A percentile compares a stretch with the other conserved stretches of the same genome.
Evolutionary conservation across 306 rosid genomes (phyloP).

Genomic region (Bauhinia variegata): DNA sequence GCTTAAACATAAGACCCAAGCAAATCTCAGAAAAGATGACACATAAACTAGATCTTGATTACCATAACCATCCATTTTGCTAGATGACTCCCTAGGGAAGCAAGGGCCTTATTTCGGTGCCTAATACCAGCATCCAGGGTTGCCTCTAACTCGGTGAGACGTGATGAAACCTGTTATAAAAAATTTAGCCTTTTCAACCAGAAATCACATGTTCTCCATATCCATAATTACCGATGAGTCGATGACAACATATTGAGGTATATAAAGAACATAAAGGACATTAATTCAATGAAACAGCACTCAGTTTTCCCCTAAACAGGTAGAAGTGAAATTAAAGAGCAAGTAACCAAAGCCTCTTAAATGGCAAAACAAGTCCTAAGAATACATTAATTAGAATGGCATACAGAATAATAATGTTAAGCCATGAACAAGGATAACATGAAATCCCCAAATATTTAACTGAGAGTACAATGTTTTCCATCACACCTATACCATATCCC

Average conservation of each 20-base stretch:
- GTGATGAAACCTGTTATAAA: constrained; percentile 76
- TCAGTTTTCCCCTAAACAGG: neutral
- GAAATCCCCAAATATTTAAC: neutral
- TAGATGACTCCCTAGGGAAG: constrained; percentile 72
- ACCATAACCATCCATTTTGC: constrained; percentile 93
- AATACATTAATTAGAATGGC: constrained; percentile 8
- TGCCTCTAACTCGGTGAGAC: constrained; percentile 83
- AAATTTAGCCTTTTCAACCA: constrained; percentile 20
- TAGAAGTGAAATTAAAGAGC: too few species aligned
- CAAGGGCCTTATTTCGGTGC: constrained; percentile 88
- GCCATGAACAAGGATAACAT: constrained; percentile 6
- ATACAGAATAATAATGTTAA: neutral
- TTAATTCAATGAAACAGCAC: constrained; percentile 11
- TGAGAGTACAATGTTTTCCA: neutral
- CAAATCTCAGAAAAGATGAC: constrained; percentile 29
- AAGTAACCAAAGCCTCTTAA: constrained; percentile 8
- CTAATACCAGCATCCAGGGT: constrained; percentile 91
- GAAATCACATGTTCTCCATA: constrained; percentile 13
- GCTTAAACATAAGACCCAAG: constrained; percentile 26
- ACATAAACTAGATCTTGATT: constrained; percentile 29
- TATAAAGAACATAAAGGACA: constrained; percentile 26
- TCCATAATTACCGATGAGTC: constrained; percentile 2
- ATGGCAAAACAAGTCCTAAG: constrained; percentile 9
- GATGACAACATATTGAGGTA: constrained; percentile 10
- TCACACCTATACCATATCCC: constrained; percentile 12